Conservation (phyloP, 768 basidiomycete species). For the Auricularia heimuer region DNA sequence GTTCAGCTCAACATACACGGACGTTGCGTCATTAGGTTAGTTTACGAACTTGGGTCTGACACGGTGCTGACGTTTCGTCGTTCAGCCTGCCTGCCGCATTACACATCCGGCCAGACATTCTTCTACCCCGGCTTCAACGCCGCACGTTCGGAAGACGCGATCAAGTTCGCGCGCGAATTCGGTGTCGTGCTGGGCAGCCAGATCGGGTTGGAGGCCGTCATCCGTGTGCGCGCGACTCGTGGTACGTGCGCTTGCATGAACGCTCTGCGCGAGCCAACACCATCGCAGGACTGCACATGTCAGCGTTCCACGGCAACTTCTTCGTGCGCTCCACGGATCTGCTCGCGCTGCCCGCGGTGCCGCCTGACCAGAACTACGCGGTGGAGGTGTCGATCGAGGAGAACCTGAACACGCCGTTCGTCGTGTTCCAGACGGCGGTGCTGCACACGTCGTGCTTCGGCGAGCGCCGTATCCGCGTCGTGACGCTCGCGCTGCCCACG, state of each 20-base stretch:
- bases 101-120: conserved; percentile 96
- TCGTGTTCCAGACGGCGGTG: conserved; percentile 90
- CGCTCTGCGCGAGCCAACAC: not conserved
- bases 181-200: conserved; percentile 87
- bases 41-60: not conserved
- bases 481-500: conserved; percentile 80
- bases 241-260: conserved; percentile 34
- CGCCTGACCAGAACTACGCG: conserved; percentile 89
- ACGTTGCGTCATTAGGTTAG: conserved; percentile 85
- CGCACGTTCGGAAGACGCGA: conserved; percentile 83
- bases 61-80: not conserved
- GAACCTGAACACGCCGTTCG: conserved; percentile 79
- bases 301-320: conserved; percentile 98
- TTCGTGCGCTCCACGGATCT: conserved; percentile 96
- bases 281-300: conserved; percentile 73
- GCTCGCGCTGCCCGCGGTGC: conserved; percentile 92
- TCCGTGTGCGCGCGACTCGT: conserved; percentile 95
- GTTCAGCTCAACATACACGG: conserved; percentile 87
- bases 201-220: conserved; percentile 93
- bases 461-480: conserved; percentile 84
- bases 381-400: conserved; percentile 97
- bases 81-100: conserved; percentile 83
- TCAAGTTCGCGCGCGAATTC: conserved; percentile 98
- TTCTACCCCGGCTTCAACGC: conserved; percentile 99
- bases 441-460: conserved; percentile 92